These are phyloP conservation scores for Dicorynia guianensis DNA, from an alignment of 306 rosid species.

Conservation along the genomic window DNA sequence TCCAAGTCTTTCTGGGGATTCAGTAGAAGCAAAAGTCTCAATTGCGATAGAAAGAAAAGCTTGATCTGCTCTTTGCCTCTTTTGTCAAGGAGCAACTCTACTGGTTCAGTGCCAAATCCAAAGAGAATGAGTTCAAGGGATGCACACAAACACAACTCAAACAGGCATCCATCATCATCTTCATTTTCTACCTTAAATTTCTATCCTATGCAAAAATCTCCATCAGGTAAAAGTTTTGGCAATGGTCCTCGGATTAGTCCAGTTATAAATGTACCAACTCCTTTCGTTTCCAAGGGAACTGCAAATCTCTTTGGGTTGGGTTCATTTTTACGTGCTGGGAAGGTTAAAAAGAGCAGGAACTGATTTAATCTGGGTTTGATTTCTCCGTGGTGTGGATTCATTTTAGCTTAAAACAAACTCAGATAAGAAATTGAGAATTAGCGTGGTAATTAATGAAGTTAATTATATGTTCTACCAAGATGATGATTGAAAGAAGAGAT, in stretches of 20 bases:
- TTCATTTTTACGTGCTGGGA: constrained; percentile 67
- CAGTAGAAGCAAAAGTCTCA: constrained; percentile 84
- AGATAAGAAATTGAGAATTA: not conserved
- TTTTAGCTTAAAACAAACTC: too few relatives aligned
- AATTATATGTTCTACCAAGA: constrained; percentile 17
- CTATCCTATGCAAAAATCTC: constrained; percentile 58
- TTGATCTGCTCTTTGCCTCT: constrained; percentile 59
- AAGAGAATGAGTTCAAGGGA: constrained; percentile 58
- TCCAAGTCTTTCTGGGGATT: constrained; percentile 90
- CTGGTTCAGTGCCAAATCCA: constrained; percentile 67
- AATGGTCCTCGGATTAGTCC: constrained; percentile 68
- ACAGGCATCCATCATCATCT: constrained; percentile 43
- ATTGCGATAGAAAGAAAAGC: constrained; percentile 63
- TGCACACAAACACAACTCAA: constrained; percentile 49
- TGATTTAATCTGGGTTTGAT: constrained; percentile 35
- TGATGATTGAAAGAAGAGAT: not conserved
- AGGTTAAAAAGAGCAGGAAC: constrained; percentile 67
- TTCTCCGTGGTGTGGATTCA: not conserved
- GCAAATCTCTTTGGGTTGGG: constrained; percentile 76
- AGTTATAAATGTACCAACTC: constrained; percentile 80
- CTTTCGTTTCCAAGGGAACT: constrained; percentile 74
- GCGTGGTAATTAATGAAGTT: constrained; percentile 9
- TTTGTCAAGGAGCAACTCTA: constrained; percentile 80
- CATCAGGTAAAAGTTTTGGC: constrained; percentile 62
- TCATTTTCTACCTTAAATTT: constrained; percentile 42